These are phyloP conservation scores for Suhomyces kilbournensis DNA, from an alignment of 805 yeast genomes.

Conservation along the genomic window DNA sequence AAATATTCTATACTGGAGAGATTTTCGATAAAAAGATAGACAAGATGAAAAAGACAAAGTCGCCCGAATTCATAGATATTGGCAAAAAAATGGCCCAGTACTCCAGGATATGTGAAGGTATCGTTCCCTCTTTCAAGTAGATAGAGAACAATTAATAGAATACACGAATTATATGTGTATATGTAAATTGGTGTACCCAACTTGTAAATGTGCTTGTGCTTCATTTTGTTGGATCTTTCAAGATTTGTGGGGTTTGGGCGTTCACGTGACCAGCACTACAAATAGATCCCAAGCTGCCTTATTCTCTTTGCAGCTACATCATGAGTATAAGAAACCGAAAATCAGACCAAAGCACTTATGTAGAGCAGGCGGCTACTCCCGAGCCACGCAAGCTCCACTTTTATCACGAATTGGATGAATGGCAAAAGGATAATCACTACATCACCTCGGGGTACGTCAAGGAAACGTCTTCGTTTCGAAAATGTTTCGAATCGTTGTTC, in stretches of 20 bases:
- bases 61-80: slow-evolving; percentile 21
- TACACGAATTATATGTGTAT: neutral
- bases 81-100: slow-evolving; percentile 43
- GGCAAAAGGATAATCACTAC: slow-evolving; percentile 75
- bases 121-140: slow-evolving; percentile 52
- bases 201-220: neutral
- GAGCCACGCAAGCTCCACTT: slow-evolving; percentile 14
- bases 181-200: too few species aligned
- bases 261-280: neutral
- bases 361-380: neutral
- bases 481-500: slow-evolving; percentile 47
- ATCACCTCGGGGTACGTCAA: slow-evolving; percentile 64
- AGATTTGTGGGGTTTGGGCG: neutral
- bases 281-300: neutral
- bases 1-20: slow-evolving; percentile 41
- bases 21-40: slow-evolving; percentile 35
- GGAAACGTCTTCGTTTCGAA: slow-evolving; percentile 46
- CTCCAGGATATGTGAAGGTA: slow-evolving; percentile 50
- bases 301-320: neutral
- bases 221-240: neutral
- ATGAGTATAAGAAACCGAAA: neutral
- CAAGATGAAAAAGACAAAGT: slow-evolving; percentile 9
- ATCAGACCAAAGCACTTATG: neutral
- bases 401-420: slow-evolving; percentile 60
- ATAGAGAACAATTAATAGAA: neutral